Percentiles rank a stretch among this genome's conserved stretches.
Evolutionary conservation across 208 protist species (phyloP).

Genomic region (Crithidia fasciculata): DNA sequence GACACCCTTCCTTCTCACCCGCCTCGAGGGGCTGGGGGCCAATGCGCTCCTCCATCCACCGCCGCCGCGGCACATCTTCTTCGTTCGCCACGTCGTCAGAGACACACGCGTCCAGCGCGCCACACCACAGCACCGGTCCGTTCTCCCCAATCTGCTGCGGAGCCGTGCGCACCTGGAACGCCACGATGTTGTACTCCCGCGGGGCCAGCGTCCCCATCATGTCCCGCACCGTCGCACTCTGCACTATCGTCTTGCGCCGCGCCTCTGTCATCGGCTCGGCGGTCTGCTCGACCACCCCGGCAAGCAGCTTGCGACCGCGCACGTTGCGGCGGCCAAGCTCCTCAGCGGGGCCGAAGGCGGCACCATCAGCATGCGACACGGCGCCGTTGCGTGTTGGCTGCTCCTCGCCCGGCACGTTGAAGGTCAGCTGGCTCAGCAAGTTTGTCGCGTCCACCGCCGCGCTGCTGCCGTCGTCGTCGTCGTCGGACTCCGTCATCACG

Average conservation of each 20-base stretch:
- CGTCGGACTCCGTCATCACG: background rate
- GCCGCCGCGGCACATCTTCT: background rate
- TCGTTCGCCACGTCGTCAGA: background rate
- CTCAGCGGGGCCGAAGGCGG: background rate
- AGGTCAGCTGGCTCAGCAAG: background rate
- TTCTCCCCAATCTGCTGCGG: conserved; percentile 12
- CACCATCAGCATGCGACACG: too few species aligned
- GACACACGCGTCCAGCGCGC: conserved; percentile 13
- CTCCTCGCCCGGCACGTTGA: background rate
- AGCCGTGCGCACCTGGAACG: conserved; percentile 14
- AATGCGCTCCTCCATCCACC: conserved; percentile 17
- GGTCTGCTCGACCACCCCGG: background rate
- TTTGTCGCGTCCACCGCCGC: background rate
- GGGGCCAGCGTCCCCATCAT: background rate
- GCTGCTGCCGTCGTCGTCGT: background rate
- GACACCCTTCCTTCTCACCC: background rate
- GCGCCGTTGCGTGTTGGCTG: background rate
- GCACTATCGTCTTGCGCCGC: background rate
- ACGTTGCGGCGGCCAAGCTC: background rate
- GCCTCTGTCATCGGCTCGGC: background rate
- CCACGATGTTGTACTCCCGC: conserved; percentile 18
- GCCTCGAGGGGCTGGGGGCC: background rate
- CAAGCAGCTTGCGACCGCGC: background rate
- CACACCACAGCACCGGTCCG: conserved; percentile 22
- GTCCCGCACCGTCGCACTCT: conserved; percentile 14